phyloP scores from a whole-genome alignment of 352 stramenopile genomes.

The Pythium sukuiense region DNA sequence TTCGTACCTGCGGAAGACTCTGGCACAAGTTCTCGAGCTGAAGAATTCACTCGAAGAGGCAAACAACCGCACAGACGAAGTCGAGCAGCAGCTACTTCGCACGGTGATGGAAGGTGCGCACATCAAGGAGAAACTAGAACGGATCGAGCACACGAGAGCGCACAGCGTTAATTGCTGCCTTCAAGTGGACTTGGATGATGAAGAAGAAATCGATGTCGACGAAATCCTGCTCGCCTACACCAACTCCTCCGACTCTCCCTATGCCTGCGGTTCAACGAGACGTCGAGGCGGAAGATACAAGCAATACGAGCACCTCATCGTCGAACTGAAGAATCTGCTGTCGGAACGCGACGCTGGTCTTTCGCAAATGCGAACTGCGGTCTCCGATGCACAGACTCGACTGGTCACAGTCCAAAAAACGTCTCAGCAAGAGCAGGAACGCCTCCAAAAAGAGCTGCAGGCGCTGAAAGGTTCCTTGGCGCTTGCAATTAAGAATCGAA shows the following conservation, averaged over 20 bases:
- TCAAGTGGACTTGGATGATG: constrained; percentile 54
- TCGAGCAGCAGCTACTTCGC: constrained; percentile 44
- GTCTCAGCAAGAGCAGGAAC: constrained; percentile 48
- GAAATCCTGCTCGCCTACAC: constrained; percentile 39
- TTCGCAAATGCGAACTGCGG: constrained; percentile 31
- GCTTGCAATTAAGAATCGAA: constrained; percentile 44
- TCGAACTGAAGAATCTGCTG: constrained; percentile 60
- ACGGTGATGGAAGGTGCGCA: constrained; percentile 29
- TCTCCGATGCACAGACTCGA: constrained; percentile 39
- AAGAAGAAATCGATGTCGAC: constrained; percentile 49
- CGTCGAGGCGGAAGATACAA: constrained; percentile 27
- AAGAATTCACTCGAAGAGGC: constrained; percentile 44
- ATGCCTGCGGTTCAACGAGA: background rate
- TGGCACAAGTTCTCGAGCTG: constrained; percentile 59
- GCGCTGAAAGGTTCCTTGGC: constrained; percentile 45
- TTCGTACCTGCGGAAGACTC: constrained; percentile 61
- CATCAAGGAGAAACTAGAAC: constrained; percentile 40
- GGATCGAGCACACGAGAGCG: constrained; percentile 32
- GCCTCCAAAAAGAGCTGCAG: constrained; percentile 38
- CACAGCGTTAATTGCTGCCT: constrained; percentile 37
- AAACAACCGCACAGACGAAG: constrained; percentile 27
- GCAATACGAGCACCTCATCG: constrained; percentile 70
- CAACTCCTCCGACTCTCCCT: background rate
- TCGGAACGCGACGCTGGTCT: constrained; percentile 45
- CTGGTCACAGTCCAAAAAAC: constrained; percentile 35